Evolutionary conservation across 176 grass and related monocot species (phyloP), one percentile per base, ranked within the genome.

Genomic region (Olyra latifolia): DNA sequence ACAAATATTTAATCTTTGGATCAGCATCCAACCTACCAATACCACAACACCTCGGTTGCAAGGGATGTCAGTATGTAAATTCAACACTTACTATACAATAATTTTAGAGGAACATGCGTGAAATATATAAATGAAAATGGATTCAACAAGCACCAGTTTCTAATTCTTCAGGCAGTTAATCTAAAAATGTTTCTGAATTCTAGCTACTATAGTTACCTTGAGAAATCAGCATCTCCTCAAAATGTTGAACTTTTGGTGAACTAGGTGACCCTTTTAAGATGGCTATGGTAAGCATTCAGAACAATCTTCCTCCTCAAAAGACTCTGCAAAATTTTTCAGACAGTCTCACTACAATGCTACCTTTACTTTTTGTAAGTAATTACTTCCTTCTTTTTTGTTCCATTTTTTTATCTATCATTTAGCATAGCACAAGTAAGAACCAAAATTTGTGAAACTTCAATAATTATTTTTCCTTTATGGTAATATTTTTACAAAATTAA

Each of bases 181-280:
- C 7, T 49, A 72, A 56, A 6, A 32, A 54, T 69, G 40, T 22
- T 20, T 44, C 60, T 74, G 22, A 19, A 75, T 28, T 47, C 40
- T 60, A 7, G 13, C 54, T 58, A 44, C 39, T 63, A n/a, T n/a
- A n/a, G 11, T 77, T n/a, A 25, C 22, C 11, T 43, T 9, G 38
- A 58, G 38, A 77, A 77, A 77, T 48, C 42, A 77, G 11, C 22
- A 8, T 29, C 38, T 65, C n/a, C 45, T 66, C 9, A 66, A 79
- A 23, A 79, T 66, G 20, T 32, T 62, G 17, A 53, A 25, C 32
- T 10, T 66, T 17, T 79, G n/a, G n/a, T 52, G 14, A 17, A 60
- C 72, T 76, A 97, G 94, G 94, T 72, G 85, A 94, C 74, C 94
- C 94, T 43, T 24, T 97, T 69, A 94, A 94, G 80, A 91, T 90